These are phyloP conservation scores for Diplosphaera chodatii DNA, from an alignment of 139 green algal genomes.

Conservation along the genomic window DNA sequence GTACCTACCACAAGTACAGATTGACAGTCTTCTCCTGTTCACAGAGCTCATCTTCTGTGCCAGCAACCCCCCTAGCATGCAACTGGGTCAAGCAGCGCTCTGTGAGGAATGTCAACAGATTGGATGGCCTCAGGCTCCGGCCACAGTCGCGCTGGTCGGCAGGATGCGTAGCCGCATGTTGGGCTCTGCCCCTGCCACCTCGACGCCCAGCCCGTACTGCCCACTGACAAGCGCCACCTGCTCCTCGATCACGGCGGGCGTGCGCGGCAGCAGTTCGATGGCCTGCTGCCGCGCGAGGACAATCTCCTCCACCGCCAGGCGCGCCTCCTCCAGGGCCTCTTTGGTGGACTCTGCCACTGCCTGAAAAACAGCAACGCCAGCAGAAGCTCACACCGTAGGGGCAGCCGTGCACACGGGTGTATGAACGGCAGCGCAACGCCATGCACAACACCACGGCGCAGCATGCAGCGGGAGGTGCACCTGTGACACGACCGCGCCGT, in stretches of 20 bases:
- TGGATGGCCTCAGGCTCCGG: no score
- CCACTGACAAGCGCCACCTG: conserved; percentile 17
- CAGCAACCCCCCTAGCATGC: no score
- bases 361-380: neutral
- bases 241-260: conserved; percentile 20
- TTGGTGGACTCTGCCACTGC: conserved; percentile 6
- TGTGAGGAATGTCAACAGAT: no score
- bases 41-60: no score
- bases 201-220: conserved; percentile 8
- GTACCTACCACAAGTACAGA: no score
- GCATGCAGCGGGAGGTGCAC: no score
- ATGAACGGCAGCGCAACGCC: no score
- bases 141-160: conserved; percentile 4
- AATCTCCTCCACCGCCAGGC: conserved; percentile 45
- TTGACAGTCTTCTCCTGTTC: no score
- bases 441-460: no score
- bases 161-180: conserved; percentile 27
- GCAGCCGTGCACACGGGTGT: no score
- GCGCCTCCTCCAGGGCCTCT: conserved; percentile 55
- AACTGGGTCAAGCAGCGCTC: no score
- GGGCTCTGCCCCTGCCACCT: conserved; percentile 10
- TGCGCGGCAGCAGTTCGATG: conserved; percentile 53
- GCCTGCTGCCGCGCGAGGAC: conserved; percentile 43
- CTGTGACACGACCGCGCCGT: conserved; percentile 4
- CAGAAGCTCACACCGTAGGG: no score